A percentile compares a stretch with the other conserved stretches of the same genome.
These are phyloP conservation scores for Aspergillus piperis DNA, from an alignment of 2,329 filamentous ascomycete genomes.

Conservation along the genomic window DNA sequence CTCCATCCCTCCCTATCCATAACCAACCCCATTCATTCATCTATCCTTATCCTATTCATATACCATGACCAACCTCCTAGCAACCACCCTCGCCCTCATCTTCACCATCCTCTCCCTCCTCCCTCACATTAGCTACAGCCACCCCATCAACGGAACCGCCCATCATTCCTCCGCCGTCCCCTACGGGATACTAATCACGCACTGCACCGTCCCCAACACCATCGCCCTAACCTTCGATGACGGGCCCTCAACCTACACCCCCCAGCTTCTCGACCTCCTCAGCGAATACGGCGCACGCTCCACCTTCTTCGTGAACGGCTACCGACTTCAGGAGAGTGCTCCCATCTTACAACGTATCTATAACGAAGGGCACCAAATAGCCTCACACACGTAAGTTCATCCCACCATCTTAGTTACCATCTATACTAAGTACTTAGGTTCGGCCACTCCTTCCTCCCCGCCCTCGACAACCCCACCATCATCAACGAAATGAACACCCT, in stretches of 20 bases:
- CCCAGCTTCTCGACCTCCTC: conserved; percentile 59
- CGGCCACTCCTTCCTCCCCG: conserved; percentile 42
- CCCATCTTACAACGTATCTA: conserved; percentile 35
- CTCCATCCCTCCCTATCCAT: not conserved
- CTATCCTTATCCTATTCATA: conserved; percentile 12
- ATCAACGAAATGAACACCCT: conserved; percentile 44
- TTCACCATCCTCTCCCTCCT: conserved; percentile 4
- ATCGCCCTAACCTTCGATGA: conserved; percentile 68
- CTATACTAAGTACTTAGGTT: conserved; percentile 28
- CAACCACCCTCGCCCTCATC: not conserved
- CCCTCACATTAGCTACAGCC: not conserved
- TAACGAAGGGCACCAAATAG: conserved; percentile 49
- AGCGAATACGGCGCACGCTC: conserved; percentile 58
- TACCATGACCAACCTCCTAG: conserved; percentile 9
- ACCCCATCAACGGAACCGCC: conserved; percentile 3
- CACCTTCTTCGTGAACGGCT: conserved; percentile 64
- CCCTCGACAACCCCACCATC: conserved; percentile 35
- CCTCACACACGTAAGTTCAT: conserved; percentile 45
- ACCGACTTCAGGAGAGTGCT: conserved; percentile 28
- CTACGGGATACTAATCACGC: conserved; percentile 47
- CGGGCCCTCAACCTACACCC: conserved; percentile 64
- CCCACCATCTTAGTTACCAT: not conserved
- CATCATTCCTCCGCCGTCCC: conserved; percentile 17
- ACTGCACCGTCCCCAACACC: conserved; percentile 50
- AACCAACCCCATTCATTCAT: not conserved